phyloP scores from a whole-genome alignment of 2,329 filamentous ascomycete genomes.

The Pseudogymnoascus sp. region DNA sequence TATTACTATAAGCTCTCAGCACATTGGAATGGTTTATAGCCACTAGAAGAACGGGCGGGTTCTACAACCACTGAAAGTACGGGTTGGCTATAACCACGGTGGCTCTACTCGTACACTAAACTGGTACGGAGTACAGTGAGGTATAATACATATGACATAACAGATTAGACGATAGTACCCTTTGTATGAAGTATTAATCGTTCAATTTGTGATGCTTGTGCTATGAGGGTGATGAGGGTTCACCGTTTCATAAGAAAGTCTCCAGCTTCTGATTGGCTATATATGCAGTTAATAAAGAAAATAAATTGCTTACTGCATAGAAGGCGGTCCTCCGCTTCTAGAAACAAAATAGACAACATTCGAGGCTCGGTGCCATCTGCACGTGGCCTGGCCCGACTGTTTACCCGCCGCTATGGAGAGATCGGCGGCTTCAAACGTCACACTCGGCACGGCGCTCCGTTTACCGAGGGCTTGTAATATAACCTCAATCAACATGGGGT shows the following conservation, averaged over 20 bases:
- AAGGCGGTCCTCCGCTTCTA: constrained; percentile 1
- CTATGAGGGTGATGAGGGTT: background rate
- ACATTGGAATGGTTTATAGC: background rate
- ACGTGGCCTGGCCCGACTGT: constrained; percentile 6
- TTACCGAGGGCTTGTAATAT: constrained; percentile 1
- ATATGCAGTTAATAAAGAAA: background rate
- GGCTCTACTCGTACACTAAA: background rate
- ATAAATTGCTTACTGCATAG: constrained; percentile 6
- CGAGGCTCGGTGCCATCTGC: background rate
- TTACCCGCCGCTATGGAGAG: constrained; percentile 1
- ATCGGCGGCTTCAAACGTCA: background rate
- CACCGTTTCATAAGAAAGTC: background rate
- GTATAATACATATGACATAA: background rate
- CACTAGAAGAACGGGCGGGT: background rate
- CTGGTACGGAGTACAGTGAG: background rate
- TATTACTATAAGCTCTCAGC: background rate
- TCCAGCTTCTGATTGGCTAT: background rate
- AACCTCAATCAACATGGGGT: constrained; percentile 4
- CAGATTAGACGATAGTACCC: background rate
- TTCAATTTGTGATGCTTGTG: background rate
- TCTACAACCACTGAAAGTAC: background rate
- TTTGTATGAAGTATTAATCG: background rate
- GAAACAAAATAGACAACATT: background rate
- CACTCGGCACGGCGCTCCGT: background rate
- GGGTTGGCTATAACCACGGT: no score